Evolutionary conservation across 345 rosid genomes (phyloP), one percentile per base, ranked within the genome.

Genomic region (Camelina laxa): DNA sequence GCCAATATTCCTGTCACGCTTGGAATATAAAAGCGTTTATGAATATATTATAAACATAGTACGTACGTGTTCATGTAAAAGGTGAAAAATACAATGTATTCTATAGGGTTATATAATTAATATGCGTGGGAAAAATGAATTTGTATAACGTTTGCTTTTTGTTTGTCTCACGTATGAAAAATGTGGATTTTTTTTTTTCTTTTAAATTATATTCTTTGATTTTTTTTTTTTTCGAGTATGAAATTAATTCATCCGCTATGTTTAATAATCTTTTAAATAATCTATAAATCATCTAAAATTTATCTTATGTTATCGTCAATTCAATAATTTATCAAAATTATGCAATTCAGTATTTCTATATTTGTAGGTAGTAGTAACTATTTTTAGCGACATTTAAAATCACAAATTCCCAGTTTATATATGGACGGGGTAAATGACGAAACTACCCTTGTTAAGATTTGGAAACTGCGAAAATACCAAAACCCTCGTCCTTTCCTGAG

Each of bases 1-100:
- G 80, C 89, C 11, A 83, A 79, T 10, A 75, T 83, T 31, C 87
- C 89, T 7, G 41, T 67, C 76, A 51, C 77, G 65, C 60, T 67
- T 50, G 89, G 88, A 16, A 65, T 89, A 53, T 78, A 72, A 78
- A 22, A 39, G 10, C 36, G 55, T 53, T 27, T 27, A 2, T 61
- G n/a, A 16, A 44, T 13, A 15, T 2, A 42, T 39, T 10, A 30
- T 7, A 41, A 7, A 17, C n/a, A 6, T 65, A 62, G 69, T 68
- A 75, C 74, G 69, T 68, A 75, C 74, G 79, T 60, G 74, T 21
- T 39, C 14, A 60, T 60, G 55, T 67, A 20, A 60, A 75, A 67
- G 68, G 69, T 67, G 48, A 24, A 75, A 39, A 60, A 50, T 51
- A 31, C 63, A 59, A 75, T 54, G 45, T 74, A 59, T 74, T 66